Percentiles rank a stretch among this genome's conserved stretches.
Conservation (phyloP, 1,284 basidiomycete species). For the Ceraceosorus guamensis region DNA sequence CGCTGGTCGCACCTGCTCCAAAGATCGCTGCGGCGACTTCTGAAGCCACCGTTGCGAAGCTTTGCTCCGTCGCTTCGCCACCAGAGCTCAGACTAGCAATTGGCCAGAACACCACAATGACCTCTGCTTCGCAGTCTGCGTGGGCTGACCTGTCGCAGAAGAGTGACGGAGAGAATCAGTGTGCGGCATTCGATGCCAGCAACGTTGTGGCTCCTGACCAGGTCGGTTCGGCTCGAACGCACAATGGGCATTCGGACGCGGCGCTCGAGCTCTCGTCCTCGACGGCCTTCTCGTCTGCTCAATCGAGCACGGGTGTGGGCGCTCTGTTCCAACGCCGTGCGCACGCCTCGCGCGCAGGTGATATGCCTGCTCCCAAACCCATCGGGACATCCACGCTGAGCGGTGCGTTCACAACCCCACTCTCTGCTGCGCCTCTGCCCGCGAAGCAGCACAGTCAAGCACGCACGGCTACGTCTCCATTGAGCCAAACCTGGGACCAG, state of each 20-base stretch:
- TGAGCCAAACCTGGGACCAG: neutral
- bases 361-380: conserved; percentile 21
- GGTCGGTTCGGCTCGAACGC: neutral
- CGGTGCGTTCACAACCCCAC: conserved; percentile 6
- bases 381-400: conserved; percentile 8
- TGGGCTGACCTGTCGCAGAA: too few species aligned
- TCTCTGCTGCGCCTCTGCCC: conserved; percentile 10
- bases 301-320: neutral
- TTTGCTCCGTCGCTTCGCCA: too few species aligned
- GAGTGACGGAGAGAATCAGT: too few species aligned
- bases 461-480: neutral
- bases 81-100: too few species aligned
- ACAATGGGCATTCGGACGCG: neutral
- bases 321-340: conserved; percentile 31
- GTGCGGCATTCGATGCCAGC: neutral
- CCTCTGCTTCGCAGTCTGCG: too few species aligned
- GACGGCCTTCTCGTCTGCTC: neutral
- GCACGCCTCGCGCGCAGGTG: conserved; percentile 15
- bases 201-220: neutral
- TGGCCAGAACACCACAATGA: too few species aligned
- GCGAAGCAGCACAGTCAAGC: neutral
- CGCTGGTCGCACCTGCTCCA: neutral
- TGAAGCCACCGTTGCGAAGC: too few species aligned
- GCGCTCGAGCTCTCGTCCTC: neutral
- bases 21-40: neutral